Percentiles rank a stretch among this genome's conserved stretches.
Conservation (phyloP, 2,329 filamentous ascomycete species). For the Neopestalotiopsis sp. region DNA sequence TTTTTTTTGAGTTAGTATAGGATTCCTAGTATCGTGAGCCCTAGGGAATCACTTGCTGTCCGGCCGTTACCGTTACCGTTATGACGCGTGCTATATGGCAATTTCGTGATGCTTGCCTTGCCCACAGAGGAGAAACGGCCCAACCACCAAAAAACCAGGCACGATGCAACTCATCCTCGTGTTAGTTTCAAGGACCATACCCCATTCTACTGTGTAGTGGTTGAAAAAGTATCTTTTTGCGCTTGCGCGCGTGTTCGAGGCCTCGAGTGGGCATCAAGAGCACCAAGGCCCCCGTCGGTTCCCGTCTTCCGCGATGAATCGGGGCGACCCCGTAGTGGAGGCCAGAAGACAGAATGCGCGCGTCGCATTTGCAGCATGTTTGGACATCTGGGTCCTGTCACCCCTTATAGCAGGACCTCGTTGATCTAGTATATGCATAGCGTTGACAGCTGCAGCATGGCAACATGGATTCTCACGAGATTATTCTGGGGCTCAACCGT, state of each 20-base stretch:
- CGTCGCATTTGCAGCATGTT: not conserved
- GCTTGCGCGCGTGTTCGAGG: not conserved
- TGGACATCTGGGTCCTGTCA: not conserved
- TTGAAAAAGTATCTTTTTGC: not conserved
- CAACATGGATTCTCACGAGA: conserved; percentile 3
- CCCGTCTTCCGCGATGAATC: conserved; percentile 1
- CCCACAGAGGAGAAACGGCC: not conserved
- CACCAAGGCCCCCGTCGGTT: conserved; percentile 5
- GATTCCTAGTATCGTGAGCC: not conserved
- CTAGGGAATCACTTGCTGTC: no score
- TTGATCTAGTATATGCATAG: not conserved
- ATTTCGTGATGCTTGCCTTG: conserved; percentile 3
- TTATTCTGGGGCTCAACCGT: not conserved
- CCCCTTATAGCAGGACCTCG: not conserved
- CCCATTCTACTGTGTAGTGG: not conserved
- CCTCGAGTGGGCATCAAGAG: not conserved
- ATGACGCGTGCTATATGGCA: conserved; percentile 6
- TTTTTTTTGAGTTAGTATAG: not conserved
- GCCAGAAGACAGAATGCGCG: not conserved
- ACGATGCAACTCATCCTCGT: not conserved
- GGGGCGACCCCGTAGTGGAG: not conserved
- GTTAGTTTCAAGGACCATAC: not conserved
- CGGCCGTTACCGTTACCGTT: not conserved
- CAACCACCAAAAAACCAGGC: not conserved
- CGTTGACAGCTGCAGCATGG: conserved; percentile 12